A percentile compares a stretch with the other conserved stretches of the same genome.
phyloP scores from a whole-genome alignment of 2,329 filamentous ascomycete species.

The Penicillium italicum region DNA sequence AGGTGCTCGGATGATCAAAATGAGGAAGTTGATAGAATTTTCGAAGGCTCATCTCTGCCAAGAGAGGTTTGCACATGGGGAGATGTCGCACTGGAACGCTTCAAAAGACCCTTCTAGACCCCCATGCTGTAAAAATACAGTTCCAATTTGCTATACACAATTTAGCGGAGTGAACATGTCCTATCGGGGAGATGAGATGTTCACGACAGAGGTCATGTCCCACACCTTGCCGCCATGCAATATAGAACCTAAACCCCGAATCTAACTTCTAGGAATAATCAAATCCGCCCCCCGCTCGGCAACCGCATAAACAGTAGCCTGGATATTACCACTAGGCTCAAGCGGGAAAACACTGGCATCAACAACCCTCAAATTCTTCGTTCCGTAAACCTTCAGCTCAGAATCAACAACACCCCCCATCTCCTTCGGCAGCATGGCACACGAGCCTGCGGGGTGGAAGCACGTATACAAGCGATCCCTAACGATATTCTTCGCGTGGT shows the following conservation, averaged over 20 bases:
- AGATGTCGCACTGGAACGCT: not conserved
- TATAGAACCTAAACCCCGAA: not conserved
- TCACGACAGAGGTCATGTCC: not conserved
- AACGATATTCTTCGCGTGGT: constrained; percentile 22
- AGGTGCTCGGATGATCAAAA: too few relatives aligned
- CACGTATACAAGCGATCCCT: constrained; percentile 20
- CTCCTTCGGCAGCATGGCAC: constrained; percentile 32
- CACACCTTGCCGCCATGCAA: not conserved
- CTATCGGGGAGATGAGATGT: not conserved
- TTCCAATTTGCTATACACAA: not conserved
- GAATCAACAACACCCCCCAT: constrained; percentile 31
- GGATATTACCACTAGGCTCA: constrained; percentile 36
- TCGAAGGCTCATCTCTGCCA: not conserved
- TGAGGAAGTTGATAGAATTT: not conserved
- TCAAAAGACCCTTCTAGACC: not conserved
- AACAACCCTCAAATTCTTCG: constrained; percentile 32
- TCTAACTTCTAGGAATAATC: not conserved
- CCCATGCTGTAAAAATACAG: not conserved
- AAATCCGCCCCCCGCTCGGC: constrained; percentile 33
- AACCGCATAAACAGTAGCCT: constrained; percentile 37
- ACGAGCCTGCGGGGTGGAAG: constrained; percentile 32
- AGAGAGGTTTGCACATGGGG: not conserved
- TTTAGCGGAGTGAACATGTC: not conserved
- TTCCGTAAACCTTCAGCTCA: constrained; percentile 29
- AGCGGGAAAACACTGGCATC: constrained; percentile 38